These are phyloP conservation scores for Brassica incana DNA, from an alignment of 345 rosid genomes.

Conservation along the genomic window DNA sequence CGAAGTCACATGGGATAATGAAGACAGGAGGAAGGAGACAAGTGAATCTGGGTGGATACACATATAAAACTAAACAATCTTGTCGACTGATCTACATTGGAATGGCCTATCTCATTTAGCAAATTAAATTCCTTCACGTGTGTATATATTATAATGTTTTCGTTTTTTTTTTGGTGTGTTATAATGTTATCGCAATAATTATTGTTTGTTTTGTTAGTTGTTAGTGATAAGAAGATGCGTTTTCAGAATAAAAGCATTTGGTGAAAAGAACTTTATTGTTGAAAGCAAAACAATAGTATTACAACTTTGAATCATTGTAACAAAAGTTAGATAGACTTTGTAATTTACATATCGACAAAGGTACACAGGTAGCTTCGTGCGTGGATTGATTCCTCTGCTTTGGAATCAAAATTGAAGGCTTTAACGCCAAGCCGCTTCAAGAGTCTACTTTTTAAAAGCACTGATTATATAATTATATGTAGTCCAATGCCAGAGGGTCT, in stretches of 20 bases:
- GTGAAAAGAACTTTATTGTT: not conserved
- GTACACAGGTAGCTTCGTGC: not conserved
- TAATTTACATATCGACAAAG: not conserved
- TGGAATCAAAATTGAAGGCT: not conserved
- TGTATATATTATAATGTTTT: constrained; percentile 23
- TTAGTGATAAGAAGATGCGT: not conserved
- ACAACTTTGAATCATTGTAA: not conserved
- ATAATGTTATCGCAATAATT: not conserved
- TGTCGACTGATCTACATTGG: constrained; percentile 5
- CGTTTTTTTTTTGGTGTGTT: not conserved
- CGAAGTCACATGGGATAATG: constrained; percentile 28
- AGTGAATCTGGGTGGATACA: constrained; percentile 3
- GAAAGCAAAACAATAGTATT: not conserved
- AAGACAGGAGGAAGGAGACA: constrained; percentile 24
- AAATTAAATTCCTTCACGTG: constrained; percentile 25
- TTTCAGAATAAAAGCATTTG: constrained; percentile 3
- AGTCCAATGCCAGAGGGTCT: not conserved
- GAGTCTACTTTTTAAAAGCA: not conserved
- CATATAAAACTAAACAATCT: not conserved
- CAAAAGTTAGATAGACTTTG: not conserved
- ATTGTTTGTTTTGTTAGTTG: constrained; percentile 10
- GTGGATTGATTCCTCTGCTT: not conserved
- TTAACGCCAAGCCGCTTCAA: not conserved
- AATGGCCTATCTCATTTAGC: constrained; percentile 13
- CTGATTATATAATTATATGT: not conserved